These are phyloP conservation scores for Arabidopsis lyrata DNA, from an alignment of 441 rosid genomes.

Conservation along the genomic window DNA sequence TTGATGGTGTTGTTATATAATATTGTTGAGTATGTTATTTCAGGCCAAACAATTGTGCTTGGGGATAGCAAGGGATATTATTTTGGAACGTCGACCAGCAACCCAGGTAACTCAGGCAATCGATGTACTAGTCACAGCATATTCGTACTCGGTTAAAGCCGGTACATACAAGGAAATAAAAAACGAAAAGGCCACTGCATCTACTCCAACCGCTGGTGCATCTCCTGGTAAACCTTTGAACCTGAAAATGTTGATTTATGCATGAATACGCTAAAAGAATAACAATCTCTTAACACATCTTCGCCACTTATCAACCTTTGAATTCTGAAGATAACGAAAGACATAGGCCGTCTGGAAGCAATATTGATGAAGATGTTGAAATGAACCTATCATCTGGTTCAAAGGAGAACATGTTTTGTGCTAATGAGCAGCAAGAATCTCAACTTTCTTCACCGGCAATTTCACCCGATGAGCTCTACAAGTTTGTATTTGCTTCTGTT, in stretches of 20 bases:
- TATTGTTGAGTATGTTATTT: conserved; percentile 42
- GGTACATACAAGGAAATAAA: conserved; percentile 74
- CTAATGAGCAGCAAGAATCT: conserved; percentile 71
- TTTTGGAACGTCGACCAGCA: conserved; percentile 91
- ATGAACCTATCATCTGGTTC: conserved; percentile 51
- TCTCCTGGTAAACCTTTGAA: conserved; percentile 50
- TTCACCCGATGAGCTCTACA: conserved; percentile 95
- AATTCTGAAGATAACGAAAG: conserved; percentile 56
- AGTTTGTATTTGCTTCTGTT: conserved; percentile 81
- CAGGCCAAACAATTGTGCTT: conserved; percentile 94
- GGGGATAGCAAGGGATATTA: conserved; percentile 69
- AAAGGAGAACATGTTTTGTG: conserved; percentile 53
- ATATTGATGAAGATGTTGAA: conserved; percentile 52
- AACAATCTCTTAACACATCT: conserved; percentile 10
- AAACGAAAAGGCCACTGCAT: conserved; percentile 52
- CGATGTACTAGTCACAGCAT: conserved; percentile 81
- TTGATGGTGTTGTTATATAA: conserved; percentile 26
- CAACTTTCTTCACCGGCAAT: conserved; percentile 79
- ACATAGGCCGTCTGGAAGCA: conserved; percentile 48
- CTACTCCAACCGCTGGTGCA: conserved; percentile 48
- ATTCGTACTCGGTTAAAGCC: conserved; percentile 72
- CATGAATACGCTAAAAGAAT: conserved; percentile 36
- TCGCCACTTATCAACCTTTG: conserved; percentile 49
- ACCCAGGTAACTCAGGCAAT: conserved; percentile 78
- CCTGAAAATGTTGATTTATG: conserved; percentile 46